Evolutionary conservation across 768 basidiomycete species (phyloP).

Genomic region (Cubamyces lactineus): DNA sequence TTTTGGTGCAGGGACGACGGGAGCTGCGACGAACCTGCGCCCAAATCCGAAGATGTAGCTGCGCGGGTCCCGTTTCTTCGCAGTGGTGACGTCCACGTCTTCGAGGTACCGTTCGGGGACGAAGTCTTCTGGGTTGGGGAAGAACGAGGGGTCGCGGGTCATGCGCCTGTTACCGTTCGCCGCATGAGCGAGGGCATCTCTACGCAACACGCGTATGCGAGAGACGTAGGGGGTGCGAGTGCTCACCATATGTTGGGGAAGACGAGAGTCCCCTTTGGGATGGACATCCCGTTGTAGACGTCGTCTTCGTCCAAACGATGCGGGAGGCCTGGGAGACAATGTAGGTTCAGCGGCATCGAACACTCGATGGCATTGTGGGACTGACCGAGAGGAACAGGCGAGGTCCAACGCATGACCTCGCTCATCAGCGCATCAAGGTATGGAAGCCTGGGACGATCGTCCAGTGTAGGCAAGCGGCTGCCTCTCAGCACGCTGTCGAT

Average conservation of each 20-base stretch:
- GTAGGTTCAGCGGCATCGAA: too few species aligned
- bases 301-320: conserved; percentile 34
- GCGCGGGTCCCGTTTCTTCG: conserved; percentile 41
- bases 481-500: conserved; percentile 35
- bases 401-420: conserved; percentile 35
- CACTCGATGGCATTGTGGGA: too few species aligned
- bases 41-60: conserved; percentile 48
- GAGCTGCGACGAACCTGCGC: conserved; percentile 30
- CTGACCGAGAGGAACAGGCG: conserved; percentile 32
- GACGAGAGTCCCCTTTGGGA: conserved; percentile 26
- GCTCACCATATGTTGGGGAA: conserved; percentile 27
- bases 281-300: conserved; percentile 20
- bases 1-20: too few species aligned
- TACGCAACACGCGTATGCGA: too few species aligned
- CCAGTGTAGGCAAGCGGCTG: conserved; percentile 33
- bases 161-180: not conserved
- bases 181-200: not conserved
- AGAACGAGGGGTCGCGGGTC: conserved; percentile 1
- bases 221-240: not conserved
- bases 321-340: conserved; percentile 7
- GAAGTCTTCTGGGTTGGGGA: conserved; percentile 44
- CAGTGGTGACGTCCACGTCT: conserved; percentile 25
- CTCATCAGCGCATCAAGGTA: conserved; percentile 35
- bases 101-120: conserved; percentile 53
- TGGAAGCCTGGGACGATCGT: conserved; percentile 32